phyloP scores from a whole-genome alignment of 441 rosid species.

The Brassica balearica region DNA sequence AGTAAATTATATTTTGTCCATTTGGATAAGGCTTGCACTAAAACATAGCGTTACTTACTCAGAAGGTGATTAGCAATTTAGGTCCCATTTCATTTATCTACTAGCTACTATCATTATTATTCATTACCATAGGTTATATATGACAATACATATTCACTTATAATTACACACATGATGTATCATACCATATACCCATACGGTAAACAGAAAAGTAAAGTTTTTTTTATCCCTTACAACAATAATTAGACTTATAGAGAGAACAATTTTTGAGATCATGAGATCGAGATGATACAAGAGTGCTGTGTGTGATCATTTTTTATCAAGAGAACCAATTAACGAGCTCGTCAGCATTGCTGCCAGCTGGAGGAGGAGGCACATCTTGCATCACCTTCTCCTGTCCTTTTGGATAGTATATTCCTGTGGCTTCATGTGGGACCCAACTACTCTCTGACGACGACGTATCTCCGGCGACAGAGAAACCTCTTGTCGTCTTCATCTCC shows the following conservation, averaged over 20 bases:
- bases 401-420: slow-evolving; percentile 47
- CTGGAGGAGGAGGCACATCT: slow-evolving; percentile 48
- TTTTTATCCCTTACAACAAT: not conserved
- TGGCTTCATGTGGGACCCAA: slow-evolving; percentile 45
- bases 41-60: slow-evolving; percentile 14
- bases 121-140: not conserved
- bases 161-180: slow-evolving; percentile 1
- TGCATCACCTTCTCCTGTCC: slow-evolving; percentile 49
- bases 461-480: slow-evolving; percentile 33
- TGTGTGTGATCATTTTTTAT: too few species aligned
- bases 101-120: not conserved
- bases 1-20: not conserved
- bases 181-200: not conserved
- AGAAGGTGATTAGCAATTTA: not conserved
- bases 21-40: not conserved
- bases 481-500: slow-evolving; percentile 33
- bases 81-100: not conserved
- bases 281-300: slow-evolving; percentile 7
- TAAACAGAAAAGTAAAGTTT: not conserved
- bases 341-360: slow-evolving; percentile 37
- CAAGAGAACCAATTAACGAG: slow-evolving; percentile 47
- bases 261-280: slow-evolving; percentile 3
- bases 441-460: slow-evolving; percentile 25
- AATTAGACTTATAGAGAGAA: not conserved
- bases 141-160: not conserved